Percentiles rank a stretch among this genome's conserved stretches.
These are phyloP conservation scores for Geotrichum fermentans DNA, from an alignment of 1,139 yeast genomes.

Conservation along the genomic window DNA sequence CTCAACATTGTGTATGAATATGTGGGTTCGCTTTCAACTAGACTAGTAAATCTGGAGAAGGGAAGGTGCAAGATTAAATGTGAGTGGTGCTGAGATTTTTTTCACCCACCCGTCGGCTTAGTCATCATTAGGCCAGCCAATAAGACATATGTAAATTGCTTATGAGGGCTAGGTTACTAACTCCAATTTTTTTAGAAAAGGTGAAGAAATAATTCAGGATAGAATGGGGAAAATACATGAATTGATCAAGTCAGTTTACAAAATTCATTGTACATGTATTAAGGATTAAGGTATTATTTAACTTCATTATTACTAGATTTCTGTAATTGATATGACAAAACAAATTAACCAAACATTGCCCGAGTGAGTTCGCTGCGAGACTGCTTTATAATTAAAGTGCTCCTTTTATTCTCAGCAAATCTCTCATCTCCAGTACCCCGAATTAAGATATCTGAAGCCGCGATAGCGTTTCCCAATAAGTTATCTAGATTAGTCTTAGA, in stretches of 20 bases:
- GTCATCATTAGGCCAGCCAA: neutral
- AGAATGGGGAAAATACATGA: too few species aligned
- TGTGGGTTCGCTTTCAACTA: too few species aligned
- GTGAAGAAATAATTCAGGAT: too few species aligned
- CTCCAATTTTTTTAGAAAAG: too few species aligned
- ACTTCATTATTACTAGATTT: too few species aligned
- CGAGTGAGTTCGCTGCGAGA: slow-evolving; percentile 10
- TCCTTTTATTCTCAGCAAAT: slow-evolving; percentile 12
- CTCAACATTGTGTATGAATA: slow-evolving; percentile 19
- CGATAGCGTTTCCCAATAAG: slow-evolving; percentile 22
- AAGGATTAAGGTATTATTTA: too few species aligned
- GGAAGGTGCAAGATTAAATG: neutral
- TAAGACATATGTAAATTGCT: neutral
- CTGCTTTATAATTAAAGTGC: slow-evolving; percentile 13
- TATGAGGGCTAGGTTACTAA: slow-evolving; percentile 3
- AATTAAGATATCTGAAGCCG: slow-evolving; percentile 21
- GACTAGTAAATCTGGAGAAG: neutral
- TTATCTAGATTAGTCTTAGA: slow-evolving; percentile 18
- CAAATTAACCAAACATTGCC: slow-evolving; percentile 13
- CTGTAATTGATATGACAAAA: too few species aligned
- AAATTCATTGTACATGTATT: too few species aligned
- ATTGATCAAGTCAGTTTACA: too few species aligned
- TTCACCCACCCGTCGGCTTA: neutral
- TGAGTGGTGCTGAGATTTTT: neutral
- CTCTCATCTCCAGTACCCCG: slow-evolving; percentile 17